Base-by-base conservation (phyloP, 192 early-diverging fungal species). In the Podila epigama region DNA sequence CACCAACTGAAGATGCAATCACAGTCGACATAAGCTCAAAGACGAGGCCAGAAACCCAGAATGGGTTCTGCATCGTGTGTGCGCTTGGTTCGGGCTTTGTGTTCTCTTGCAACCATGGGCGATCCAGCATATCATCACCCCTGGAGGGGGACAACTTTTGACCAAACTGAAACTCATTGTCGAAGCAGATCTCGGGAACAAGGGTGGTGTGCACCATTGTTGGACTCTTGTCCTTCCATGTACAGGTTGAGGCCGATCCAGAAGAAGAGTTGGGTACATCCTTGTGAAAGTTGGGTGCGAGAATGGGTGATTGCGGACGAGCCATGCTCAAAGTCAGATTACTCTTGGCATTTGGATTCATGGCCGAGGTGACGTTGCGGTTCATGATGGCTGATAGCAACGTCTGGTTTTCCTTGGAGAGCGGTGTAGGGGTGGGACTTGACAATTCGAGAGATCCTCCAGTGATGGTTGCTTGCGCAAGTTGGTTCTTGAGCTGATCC, bases 201-300 rank as follows among this genome's bases (percentile, higher is more conserved):
- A 77, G 37, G 4, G 73, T 77, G 4, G 66, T 68, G 53, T 77
- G 73, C 3, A 77, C 73, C 73, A 77, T 77, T 29, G 68, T 77
- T 29, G 73, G 73, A 11, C 68, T 77, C 61, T 77, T 68, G 52
- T 77, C 73, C 32, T 77, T 77, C 73, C 73, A 77, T 3, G 72
- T 57, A 50, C 35, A 58, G 22, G 62, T 60, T 10, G 53, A 63
- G 16, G 66, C 12, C 27, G 58, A 64, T 36, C 55, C 73, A 10
- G 65, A 68, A 2, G 73, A 64, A 29, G 73, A 77, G 56, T 77
- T 77, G 42, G 73, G 73, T 0, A 77, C 61, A 35, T 77, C 73
- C 51, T 77, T 77, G 61, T 68, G 60, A 31, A 64, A 28, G 56
- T 77, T 77, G 18, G 66, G 73, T 3, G 66, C 68, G 11, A 77